Base-by-base conservation (phyloP, 2,329 filamentous ascomycete species). In the Diplocarpon rosae region DNA sequence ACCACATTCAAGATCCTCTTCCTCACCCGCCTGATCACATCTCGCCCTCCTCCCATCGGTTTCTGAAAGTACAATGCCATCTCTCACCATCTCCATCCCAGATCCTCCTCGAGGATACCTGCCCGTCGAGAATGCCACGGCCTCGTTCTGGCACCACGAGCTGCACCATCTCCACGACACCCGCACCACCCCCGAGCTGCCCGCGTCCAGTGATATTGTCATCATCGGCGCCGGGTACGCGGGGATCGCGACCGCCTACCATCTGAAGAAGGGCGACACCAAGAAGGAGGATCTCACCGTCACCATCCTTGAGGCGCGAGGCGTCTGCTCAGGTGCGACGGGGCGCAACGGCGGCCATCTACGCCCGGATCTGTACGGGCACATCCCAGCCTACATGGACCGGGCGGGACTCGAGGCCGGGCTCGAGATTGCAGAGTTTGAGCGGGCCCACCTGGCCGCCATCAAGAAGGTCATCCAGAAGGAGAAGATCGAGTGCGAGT, bases 301-400 rank as follows among this genome's bases (percentile, higher is more conserved):
- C 29, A 55, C 67, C 11, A 53, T 69, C 44, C 55, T 69, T 5
- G 67, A 69, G 53, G 67, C 67, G 2, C 56, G 66, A 12, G 53
- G 59, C 48, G 55, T 57, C 24, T 62, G 59, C 42, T 62, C 60
- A 15, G 63, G 63, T 12, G 63, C 63, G 5, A 65, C 63, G 9
- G 62, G 63, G n/a, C 56, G 63, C n/a, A 74, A 74, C 51, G 68
- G 68, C 13, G 67, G 67, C 1, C 67, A 70, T 48, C 38, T 69
- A 28, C 63, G 65, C 37, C 67, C 68, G 2, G 65, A 66, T 48
- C 39, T 65, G 9, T 69, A 68, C 48, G 60, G 59, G 28, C 59
- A 60, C 15, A 62, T 65, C 5, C 51, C 59, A 5, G 61, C 47
- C 6, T 54, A 62, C 24, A 59, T 58, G 10, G 47, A 53, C 4